Evolutionary conservation across 495 filamentous ascomycete genomes (phyloP).

Genomic region (Penicillium samsonianum): DNA sequence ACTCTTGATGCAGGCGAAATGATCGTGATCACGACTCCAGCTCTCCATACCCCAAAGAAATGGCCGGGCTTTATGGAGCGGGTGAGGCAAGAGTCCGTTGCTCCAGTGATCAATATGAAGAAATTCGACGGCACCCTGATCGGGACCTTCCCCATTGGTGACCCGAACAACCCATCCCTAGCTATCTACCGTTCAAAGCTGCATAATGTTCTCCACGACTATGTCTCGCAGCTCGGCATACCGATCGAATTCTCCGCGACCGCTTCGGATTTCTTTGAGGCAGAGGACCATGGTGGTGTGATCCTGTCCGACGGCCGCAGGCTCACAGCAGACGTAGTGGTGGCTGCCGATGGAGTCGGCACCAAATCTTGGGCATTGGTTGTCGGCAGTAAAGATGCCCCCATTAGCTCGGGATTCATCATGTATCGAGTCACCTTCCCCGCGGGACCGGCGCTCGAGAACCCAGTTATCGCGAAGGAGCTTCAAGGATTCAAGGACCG

Average conservation of each 20-base stretch:
- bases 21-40: background rate
- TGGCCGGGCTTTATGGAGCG: background rate
- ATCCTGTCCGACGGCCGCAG: slow-evolving; percentile 43
- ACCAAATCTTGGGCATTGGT: slow-evolving; percentile 47
- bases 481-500: background rate
- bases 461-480: slow-evolving; percentile 5
- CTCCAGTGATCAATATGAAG: background rate
- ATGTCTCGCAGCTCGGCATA: background rate
- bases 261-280: slow-evolving; percentile 18
- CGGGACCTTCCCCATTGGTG: background rate
- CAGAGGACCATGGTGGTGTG: slow-evolving; percentile 38
- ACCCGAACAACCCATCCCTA: background rate
- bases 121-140: background rate
- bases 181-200: background rate
- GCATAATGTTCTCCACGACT: background rate
- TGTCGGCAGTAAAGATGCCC: background rate
- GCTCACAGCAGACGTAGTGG: slow-evolving; percentile 52
- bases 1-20: background rate
- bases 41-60: background rate
- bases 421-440: slow-evolving; percentile 17
- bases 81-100: background rate
- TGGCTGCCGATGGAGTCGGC: slow-evolving; percentile 57
- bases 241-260: slow-evolving; percentile 2
- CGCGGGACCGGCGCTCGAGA: slow-evolving; percentile 8
- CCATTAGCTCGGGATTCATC: background rate